Evolutionary conservation across 164 flowering plant species (phyloP).

Genomic region (Chimonanthus praecox): DNA sequence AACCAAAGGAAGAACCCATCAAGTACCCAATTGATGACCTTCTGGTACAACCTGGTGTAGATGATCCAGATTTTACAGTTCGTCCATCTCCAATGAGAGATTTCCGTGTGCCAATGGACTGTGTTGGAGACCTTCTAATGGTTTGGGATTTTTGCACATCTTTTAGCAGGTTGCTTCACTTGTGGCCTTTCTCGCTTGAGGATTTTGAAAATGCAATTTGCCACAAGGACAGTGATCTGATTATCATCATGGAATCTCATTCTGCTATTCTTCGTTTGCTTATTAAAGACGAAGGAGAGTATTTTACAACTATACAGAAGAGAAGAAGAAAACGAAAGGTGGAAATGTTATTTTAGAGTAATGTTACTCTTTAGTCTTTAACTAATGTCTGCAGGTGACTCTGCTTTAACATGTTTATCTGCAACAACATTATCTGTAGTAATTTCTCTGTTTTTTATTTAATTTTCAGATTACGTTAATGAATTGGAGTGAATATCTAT

Average conservation of each 20-base stretch:
- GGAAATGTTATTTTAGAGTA: background rate
- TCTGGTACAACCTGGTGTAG: constrained; percentile 53
- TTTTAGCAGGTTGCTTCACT: constrained; percentile 56
- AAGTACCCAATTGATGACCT: constrained; percentile 92
- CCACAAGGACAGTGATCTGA: constrained; percentile 60
- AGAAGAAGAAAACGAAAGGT: constrained; percentile 68
- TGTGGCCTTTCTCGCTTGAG: constrained; percentile 81
- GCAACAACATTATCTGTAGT: constrained; percentile 4
- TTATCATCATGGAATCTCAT: constrained; percentile 68
- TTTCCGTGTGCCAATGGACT: constrained; percentile 68
- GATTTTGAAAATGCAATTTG: constrained; percentile 87
- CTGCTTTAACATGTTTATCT: constrained; percentile 5
- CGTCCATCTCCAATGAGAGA: constrained; percentile 75
- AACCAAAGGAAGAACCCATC: constrained; percentile 31
- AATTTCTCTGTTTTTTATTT: background rate
- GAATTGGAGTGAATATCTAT: constrained; percentile 79
- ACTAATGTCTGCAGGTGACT: background rate
- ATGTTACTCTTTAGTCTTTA: background rate
- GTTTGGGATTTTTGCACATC: constrained; percentile 92
- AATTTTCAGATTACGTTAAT: constrained; percentile 61
- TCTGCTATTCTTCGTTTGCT: constrained; percentile 67
- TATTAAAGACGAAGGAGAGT: constrained; percentile 50
- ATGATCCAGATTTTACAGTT: constrained; percentile 64
- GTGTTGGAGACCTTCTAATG: constrained; percentile 87
- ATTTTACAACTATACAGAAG: constrained; percentile 31